These are phyloP conservation scores for Azolla pinnata DNA, from an alignment of 75 land plant genomes.

Conservation along the genomic window DNA sequence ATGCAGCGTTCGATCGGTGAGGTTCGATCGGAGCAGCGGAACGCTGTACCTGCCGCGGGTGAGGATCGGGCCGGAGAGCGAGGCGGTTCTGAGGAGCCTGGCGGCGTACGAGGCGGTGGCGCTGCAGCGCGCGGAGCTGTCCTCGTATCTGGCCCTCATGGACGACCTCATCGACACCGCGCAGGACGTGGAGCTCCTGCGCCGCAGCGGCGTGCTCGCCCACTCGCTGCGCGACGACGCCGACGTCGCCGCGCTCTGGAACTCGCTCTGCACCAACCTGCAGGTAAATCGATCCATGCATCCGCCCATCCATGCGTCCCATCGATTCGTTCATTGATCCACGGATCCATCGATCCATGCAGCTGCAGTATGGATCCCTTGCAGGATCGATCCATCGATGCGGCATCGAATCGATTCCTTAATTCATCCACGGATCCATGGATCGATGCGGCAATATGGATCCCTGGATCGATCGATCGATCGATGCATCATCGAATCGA, in stretches of 20 bases:
- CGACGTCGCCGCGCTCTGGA: conserved; percentile 1
- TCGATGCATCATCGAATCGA: too few species aligned
- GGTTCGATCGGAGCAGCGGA: not conserved
- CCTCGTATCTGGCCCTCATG: not conserved
- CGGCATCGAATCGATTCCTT: too few species aligned
- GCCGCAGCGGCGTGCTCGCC: not conserved
- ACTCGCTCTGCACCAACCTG: not conserved
- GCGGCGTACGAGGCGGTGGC: conserved; percentile 2
- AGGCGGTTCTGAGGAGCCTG: not conserved
- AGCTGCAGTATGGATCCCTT: too few species aligned
- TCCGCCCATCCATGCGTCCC: too few species aligned
- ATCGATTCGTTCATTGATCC: too few species aligned
- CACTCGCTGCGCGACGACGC: not conserved
- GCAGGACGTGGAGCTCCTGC: not conserved
- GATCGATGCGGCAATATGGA: too few species aligned
- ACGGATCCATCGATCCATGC: too few species aligned
- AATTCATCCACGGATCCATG: too few species aligned
- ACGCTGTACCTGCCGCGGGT: not conserved
- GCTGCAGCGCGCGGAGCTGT: not conserved
- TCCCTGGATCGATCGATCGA: too few species aligned
- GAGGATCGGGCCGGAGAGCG: not conserved
- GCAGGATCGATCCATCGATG: too few species aligned
- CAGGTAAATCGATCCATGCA: too few species aligned
- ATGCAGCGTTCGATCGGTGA: not conserved
- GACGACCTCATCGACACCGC: conserved; percentile 6